A percentile compares a stretch with the other conserved stretches of the same genome.
Conservation (phyloP, 2,329 filamentous ascomycete genomes). For the Arthrobotrys sinensis region DNA sequence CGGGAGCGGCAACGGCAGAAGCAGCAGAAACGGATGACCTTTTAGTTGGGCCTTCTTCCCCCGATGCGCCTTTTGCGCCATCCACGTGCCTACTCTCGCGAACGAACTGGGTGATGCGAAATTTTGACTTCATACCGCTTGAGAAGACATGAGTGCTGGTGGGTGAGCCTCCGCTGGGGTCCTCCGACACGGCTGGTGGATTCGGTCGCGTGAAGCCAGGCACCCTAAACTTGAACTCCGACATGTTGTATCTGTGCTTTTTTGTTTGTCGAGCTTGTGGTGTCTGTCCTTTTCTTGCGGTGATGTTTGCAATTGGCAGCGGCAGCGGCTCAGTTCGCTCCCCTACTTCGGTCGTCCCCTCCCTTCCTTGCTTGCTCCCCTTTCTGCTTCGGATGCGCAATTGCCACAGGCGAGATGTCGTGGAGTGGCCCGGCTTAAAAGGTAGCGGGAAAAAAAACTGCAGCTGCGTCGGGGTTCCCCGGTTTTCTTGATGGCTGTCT, state of each 20-base stretch:
- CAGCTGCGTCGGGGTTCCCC: conserved; percentile 21
- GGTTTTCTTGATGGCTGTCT: conserved; percentile 5
- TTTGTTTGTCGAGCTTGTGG: conserved; percentile 30
- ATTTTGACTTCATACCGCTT: conserved; percentile 55
- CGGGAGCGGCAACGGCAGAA: conserved; percentile 23
- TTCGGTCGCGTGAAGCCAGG: conserved; percentile 59
- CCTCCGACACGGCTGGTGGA: conserved; percentile 51
- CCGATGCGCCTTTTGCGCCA: conserved; percentile 32
- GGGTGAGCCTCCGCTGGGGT: conserved; percentile 48
- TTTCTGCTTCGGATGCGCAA: conserved; percentile 41
- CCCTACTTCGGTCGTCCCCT: conserved; percentile 36
- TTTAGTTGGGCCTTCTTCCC: conserved; percentile 38
- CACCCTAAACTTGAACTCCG: conserved; percentile 60
- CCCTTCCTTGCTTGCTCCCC: conserved; percentile 37
- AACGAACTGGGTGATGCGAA: conserved; percentile 59
- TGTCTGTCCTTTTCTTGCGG: conserved; percentile 7
- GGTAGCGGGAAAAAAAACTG: conserved; percentile 14
- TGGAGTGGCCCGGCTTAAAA: neutral
- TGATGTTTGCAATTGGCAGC: conserved; percentile 14
- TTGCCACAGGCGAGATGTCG: conserved; percentile 34
- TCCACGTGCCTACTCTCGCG: conserved; percentile 58
- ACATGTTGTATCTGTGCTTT: conserved; percentile 33
- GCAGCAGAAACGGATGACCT: conserved; percentile 30
- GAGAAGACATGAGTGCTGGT: conserved; percentile 51
- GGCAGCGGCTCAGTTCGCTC: conserved; percentile 17